Evolutionary conservation across 192 early-diverging fungal species (phyloP).

Genomic region (Chytriomyces hyalinus): DNA sequence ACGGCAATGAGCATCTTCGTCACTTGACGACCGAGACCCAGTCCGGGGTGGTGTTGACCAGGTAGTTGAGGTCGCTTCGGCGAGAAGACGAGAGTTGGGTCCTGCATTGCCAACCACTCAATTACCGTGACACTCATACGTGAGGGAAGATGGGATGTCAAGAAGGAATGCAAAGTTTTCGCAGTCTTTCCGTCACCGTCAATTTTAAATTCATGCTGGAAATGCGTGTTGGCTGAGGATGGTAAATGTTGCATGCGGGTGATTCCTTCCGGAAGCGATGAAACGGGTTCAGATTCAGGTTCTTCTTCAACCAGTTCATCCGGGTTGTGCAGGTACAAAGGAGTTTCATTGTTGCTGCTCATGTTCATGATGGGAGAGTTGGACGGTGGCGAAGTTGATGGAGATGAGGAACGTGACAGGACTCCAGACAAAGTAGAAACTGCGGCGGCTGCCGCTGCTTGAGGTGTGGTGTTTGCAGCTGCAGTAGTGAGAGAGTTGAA

Average conservation of each 20-base stretch:
- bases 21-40: slow-evolving; percentile 22
- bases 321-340: not conserved
- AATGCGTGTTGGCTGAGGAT: not conserved
- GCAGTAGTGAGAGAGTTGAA: not conserved
- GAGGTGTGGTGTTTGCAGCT: too few species aligned
- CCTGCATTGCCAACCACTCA: slow-evolving; percentile 37
- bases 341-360: not conserved
- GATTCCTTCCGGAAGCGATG: not conserved
- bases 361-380: not conserved
- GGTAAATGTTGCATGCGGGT: slow-evolving; percentile 3
- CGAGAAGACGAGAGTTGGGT: slow-evolving; percentile 12
- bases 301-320: not conserved
- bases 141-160: slow-evolving; percentile 10
- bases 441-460: too few species aligned
- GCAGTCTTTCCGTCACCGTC: slow-evolving; percentile 14
- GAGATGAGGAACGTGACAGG: too few species aligned
- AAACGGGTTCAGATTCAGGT: not conserved
- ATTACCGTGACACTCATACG: slow-evolving; percentile 20
- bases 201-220: slow-evolving; percentile 32
- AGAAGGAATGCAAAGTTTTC: slow-evolving; percentile 15
- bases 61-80: slow-evolving; percentile 18
- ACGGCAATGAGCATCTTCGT: slow-evolving; percentile 26
- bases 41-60: slow-evolving; percentile 33
- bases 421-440: too few species aligned
- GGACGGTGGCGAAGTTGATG: too few species aligned